These are phyloP conservation scores for Tetracladium setigerum DNA, from an alignment of 495 filamentous ascomycete species.

Conservation along the genomic window DNA sequence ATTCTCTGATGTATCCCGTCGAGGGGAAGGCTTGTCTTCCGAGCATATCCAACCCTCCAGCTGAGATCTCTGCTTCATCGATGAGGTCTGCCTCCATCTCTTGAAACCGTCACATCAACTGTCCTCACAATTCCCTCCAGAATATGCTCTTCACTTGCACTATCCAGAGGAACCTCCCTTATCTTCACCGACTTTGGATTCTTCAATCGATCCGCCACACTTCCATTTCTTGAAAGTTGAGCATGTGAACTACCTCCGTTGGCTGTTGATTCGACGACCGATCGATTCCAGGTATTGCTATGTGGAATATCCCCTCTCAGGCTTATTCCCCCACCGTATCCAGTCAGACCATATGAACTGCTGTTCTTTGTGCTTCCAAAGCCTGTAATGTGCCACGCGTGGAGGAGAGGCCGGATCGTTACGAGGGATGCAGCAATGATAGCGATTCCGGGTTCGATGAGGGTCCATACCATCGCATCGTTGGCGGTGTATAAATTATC, in stretches of 20 bases:
- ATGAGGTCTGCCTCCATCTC: no score
- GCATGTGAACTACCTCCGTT: not conserved
- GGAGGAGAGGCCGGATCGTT: conserved; percentile 34
- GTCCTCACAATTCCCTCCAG: conserved; percentile 3
- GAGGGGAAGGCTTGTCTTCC: no score
- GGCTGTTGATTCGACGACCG: not conserved
- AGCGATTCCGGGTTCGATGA: conserved; percentile 35
- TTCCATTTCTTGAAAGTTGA: not conserved
- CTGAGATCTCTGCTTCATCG: no score
- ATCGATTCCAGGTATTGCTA: not conserved
- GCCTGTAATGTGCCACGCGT: conserved; percentile 25
- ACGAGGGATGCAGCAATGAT: conserved; percentile 32
- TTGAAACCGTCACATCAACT: not conserved
- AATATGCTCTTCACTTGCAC: conserved; percentile 1
- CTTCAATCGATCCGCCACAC: not conserved
- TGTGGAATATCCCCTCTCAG: not conserved
- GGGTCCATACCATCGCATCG: conserved; percentile 34
- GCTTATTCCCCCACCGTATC: not conserved
- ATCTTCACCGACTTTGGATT: not conserved
- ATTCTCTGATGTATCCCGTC: no score
- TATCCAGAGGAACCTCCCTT: not conserved
- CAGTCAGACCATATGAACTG: not conserved
- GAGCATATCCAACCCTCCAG: no score
- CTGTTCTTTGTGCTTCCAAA: conserved; percentile 17
- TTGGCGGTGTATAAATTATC: conserved; percentile 32